phyloP scores from a whole-genome alignment of 2,329 filamentous ascomycete genomes.

The Ophiocordyceps camponoti-leonardi region DNA sequence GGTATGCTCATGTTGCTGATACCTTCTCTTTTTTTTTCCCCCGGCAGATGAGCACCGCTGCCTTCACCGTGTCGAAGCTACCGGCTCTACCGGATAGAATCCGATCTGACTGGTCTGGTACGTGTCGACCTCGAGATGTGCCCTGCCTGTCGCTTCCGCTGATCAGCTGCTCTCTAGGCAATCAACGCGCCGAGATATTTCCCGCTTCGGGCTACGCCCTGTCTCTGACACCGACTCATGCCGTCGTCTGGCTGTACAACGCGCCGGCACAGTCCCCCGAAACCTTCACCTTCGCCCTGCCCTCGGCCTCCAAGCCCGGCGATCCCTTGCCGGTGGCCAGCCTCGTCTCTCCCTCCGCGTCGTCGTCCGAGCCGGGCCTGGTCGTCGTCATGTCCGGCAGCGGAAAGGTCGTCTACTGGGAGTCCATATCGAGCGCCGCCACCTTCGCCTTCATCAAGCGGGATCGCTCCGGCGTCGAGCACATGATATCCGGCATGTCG shows the following conservation, averaged over 20 bases:
- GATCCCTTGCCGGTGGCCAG: conserved; percentile 70
- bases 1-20: background rate
- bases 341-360: conserved; percentile 63
- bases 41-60: conserved; percentile 59
- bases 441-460: conserved; percentile 71
- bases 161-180: conserved; percentile 22
- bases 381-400: conserved; percentile 70
- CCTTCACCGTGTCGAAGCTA: conserved; percentile 72
- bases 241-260: conserved; percentile 81
- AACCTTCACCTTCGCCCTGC: conserved; percentile 65
- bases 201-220: conserved; percentile 57
- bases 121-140: conserved; percentile 11
- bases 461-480: conserved; percentile 64
- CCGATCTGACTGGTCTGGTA: conserved; percentile 48
- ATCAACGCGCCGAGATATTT: conserved; percentile 49
- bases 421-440: conserved; percentile 78
- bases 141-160: background rate
- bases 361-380: conserved; percentile 66
- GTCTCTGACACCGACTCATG: conserved; percentile 63
- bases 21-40: background rate
- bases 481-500: conserved; percentile 54
- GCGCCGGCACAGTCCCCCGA: conserved; percentile 51
- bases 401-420: conserved; percentile 86
- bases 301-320: conserved; percentile 48
- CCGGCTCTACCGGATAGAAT: conserved; percentile 68